Conservation (phyloP, 2,329 filamentous ascomycete species). For the Exophiala calicioides region DNA sequence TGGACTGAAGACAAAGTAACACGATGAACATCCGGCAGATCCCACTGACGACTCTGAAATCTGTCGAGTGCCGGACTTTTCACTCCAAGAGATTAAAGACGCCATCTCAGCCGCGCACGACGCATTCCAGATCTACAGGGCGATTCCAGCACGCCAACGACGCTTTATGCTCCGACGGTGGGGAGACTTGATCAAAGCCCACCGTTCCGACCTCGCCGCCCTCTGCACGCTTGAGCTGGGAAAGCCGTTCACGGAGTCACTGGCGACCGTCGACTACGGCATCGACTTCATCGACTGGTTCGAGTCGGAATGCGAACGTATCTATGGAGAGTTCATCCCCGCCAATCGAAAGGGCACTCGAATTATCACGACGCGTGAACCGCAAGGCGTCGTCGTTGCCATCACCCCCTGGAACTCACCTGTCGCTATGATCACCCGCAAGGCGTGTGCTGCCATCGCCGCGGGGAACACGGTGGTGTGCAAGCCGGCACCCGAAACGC, state of each 20-base stretch:
- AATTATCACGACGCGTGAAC: constrained; percentile 31
- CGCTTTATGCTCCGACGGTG: constrained; percentile 22
- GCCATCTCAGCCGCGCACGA: constrained; percentile 5
- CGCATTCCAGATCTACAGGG: constrained; percentile 4
- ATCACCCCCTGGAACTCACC: constrained; percentile 45
- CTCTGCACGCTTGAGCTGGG: constrained; percentile 62
- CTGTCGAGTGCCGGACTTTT: too few species aligned
- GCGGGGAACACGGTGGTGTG: constrained; percentile 81
- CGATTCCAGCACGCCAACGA: constrained; percentile 14
- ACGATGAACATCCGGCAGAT: too few species aligned
- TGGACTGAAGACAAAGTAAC: too few species aligned
- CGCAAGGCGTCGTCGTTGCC: constrained; percentile 41
- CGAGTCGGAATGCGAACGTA: background rate
- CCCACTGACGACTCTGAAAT: too few species aligned
- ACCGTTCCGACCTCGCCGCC: constrained; percentile 35
- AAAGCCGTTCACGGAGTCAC: constrained; percentile 55
- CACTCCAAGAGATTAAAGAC: too few species aligned
- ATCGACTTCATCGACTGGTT: constrained; percentile 31
- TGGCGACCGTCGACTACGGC: constrained; percentile 50
- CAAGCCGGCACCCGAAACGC: constrained; percentile 90
- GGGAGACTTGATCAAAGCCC: constrained; percentile 26
- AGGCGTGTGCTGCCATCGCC: constrained; percentile 34
- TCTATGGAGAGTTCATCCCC: constrained; percentile 21
- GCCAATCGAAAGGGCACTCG: constrained; percentile 18
- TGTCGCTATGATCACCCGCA: constrained; percentile 31